Conservation (phyloP, 345 rosid species). For the Abelmoschus esculentus region DNA sequence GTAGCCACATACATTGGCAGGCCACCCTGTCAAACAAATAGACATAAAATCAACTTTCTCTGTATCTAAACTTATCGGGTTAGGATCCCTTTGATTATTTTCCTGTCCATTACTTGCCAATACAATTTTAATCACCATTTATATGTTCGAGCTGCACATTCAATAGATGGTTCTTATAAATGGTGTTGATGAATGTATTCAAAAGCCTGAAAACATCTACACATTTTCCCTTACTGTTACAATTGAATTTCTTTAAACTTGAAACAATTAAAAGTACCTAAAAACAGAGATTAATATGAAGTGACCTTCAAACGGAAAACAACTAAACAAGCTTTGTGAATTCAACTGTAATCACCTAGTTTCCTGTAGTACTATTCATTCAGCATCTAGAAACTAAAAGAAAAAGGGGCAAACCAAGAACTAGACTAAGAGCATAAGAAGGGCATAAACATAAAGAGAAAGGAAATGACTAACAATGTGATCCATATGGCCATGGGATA, state of each 20-base stretch:
- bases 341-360: background rate
- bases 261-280: background rate
- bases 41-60: background rate
- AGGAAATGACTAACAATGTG: slow-evolving; percentile 53
- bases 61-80: background rate
- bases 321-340: background rate
- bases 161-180: background rate
- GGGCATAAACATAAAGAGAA: background rate
- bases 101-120: background rate
- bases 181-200: background rate
- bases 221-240: background rate
- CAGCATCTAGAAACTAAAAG: background rate
- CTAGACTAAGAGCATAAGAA: background rate
- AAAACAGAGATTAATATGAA: background rate
- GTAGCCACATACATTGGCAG: slow-evolving; percentile 94
- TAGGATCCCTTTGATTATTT: background rate
- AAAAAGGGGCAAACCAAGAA: background rate
- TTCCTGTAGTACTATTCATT: background rate
- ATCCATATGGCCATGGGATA: slow-evolving; percentile 96
- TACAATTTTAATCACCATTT: background rate
- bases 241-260: background rate
- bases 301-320: background rate
- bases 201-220: background rate
- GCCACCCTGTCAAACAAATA: slow-evolving; percentile 52
- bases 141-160: background rate